These are phyloP conservation scores for Pythium volutum DNA, from an alignment of 352 stramenopile genomes.

Conservation along the genomic window DNA sequence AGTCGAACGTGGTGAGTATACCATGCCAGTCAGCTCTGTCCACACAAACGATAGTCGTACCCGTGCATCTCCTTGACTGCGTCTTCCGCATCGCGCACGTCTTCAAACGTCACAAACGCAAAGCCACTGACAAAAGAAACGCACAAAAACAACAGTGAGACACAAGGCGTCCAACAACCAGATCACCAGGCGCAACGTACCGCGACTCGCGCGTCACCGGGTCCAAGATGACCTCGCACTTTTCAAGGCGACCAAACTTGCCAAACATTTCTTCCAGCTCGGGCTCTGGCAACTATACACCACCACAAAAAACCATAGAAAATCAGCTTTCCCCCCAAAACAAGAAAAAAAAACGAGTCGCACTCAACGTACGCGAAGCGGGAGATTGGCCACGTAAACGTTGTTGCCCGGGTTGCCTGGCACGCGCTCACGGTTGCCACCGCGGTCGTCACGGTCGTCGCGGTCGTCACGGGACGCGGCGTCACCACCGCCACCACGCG, in stretches of 20 bases:
- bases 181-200: slow-evolving; percentile 25
- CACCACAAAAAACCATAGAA: background rate
- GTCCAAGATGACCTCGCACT: slow-evolving; percentile 82
- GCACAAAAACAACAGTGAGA: background rate
- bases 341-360: background rate
- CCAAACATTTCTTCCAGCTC: slow-evolving; percentile 71
- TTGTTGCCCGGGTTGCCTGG: slow-evolving; percentile 70
- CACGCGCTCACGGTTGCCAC: background rate
- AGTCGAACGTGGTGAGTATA: background rate
- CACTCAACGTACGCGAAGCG: slow-evolving; percentile 36
- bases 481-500: slow-evolving; percentile 9
- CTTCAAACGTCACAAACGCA: slow-evolving; percentile 76
- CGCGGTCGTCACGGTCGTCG: background rate
- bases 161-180: background rate
- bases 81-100: slow-evolving; percentile 70
- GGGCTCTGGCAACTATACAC: slow-evolving; percentile 35
- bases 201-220: slow-evolving; percentile 71
- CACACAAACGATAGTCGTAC: slow-evolving; percentile 29
- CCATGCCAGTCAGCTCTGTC: background rate
- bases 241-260: slow-evolving; percentile 71
- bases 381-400: slow-evolving; percentile 75
- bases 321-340: background rate
- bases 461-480: slow-evolving; percentile 13
- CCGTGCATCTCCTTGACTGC: slow-evolving; percentile 79
- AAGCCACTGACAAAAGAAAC: slow-evolving; percentile 41